Evolutionary conservation across 805 yeast genomes (phyloP).

Genomic region (Ogataea nitratoaversa): DNA sequence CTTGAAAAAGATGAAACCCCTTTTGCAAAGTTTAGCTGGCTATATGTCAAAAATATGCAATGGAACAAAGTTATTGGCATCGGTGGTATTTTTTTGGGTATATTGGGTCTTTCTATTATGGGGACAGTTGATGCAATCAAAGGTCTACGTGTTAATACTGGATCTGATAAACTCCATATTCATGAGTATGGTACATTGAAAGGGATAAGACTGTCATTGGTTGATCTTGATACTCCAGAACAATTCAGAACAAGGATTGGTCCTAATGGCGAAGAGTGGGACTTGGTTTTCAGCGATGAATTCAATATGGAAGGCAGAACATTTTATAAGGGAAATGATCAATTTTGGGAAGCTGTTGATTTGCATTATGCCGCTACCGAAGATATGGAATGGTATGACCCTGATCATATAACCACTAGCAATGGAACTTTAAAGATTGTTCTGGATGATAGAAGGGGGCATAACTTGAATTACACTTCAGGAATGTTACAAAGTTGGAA

Average conservation of each 20-base stretch:
- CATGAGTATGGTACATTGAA: slow-evolving; percentile 1
- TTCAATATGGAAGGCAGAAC: slow-evolving; percentile 78
- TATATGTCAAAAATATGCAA: slow-evolving; percentile 1
- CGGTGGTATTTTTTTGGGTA: slow-evolving; percentile 1
- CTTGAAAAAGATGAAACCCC: neutral
- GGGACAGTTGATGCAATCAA: slow-evolving; percentile 3
- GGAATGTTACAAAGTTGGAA: slow-evolving; percentile 92
- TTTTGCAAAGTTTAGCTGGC: neutral
- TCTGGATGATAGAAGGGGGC: slow-evolving; percentile 72
- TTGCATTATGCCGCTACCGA: slow-evolving; percentile 73
- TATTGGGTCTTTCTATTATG: neutral
- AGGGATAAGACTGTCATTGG: slow-evolving; percentile 22
- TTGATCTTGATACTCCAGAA: slow-evolving; percentile 63
- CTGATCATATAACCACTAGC: slow-evolving; percentile 69
- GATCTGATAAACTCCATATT: neutral
- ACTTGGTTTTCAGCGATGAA: slow-evolving; percentile 76
- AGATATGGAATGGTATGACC: slow-evolving; percentile 85
- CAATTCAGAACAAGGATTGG: slow-evolving; percentile 43
- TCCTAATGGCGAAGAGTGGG: slow-evolving; percentile 56
- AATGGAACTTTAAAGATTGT: slow-evolving; percentile 61
- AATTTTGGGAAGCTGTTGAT: slow-evolving; percentile 74
- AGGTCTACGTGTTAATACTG: neutral
- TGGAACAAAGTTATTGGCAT: slow-evolving; percentile 7
- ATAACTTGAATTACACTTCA: slow-evolving; percentile 68
- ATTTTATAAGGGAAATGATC: slow-evolving; percentile 78